These are phyloP conservation scores for Trapa incisa DNA, from an alignment of 345 rosid genomes.

Conservation along the genomic window DNA sequence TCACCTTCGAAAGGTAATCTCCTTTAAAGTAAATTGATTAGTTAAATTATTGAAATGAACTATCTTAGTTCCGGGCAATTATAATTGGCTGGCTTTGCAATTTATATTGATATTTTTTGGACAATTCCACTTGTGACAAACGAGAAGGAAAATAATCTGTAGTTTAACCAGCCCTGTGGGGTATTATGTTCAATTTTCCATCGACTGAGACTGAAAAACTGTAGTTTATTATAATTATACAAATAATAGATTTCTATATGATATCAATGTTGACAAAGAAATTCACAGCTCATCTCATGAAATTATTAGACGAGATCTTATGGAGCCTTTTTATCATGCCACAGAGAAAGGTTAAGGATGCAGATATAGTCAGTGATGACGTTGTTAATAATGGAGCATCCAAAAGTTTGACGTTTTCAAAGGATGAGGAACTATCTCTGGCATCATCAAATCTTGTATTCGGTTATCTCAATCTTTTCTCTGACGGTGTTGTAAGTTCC, in stretches of 20 bases:
- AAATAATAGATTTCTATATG: not conserved
- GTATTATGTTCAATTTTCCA: not conserved
- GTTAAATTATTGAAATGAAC: not conserved
- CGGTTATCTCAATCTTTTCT: constrained; percentile 94
- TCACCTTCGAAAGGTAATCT: constrained; percentile 63
- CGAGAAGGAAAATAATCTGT: not conserved
- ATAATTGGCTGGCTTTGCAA: not conserved
- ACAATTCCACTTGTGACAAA: not conserved
- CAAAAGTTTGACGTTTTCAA: constrained; percentile 16
- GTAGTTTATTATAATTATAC: not conserved
- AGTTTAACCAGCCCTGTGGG: not conserved
- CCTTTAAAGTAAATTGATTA: not conserved
- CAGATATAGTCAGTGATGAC: constrained; percentile 25
- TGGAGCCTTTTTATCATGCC: not conserved
- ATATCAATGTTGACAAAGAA: not conserved
- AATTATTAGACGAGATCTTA: not conserved
- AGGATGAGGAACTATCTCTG: constrained; percentile 26
- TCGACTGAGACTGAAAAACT: not conserved
- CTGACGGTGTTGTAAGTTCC: constrained; percentile 96
- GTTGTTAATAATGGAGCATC: constrained; percentile 19
- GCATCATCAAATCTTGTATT: constrained; percentile 66
- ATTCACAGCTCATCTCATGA: not conserved
- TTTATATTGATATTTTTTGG: not conserved
- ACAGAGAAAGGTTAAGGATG: constrained; percentile 52
- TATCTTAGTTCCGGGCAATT: not conserved